Base-by-base conservation (phyloP, 1,139 yeast genomes). In the Geotrichum reessii region DNA sequence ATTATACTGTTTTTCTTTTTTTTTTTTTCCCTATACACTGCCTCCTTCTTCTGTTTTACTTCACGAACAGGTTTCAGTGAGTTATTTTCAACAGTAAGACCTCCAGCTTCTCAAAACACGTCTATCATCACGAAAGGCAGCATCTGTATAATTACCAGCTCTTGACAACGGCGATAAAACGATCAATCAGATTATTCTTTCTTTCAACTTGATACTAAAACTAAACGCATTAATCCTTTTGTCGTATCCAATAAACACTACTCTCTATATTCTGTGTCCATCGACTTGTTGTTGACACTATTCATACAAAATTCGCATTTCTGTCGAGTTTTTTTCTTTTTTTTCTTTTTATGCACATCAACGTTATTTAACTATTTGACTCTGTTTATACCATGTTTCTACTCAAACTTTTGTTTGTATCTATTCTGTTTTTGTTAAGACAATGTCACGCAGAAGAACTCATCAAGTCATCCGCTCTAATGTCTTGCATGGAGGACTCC, bases 401-500 rank as follows among this genome's bases (percentile, higher is more conserved):
- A 4, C 22, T 21, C 25, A 12, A n/a, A 22, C 42, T 52, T 22
- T 31, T 44, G 24, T 25, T 17, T 6, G 22, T 33, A 19, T 27
- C n/a, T 47, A 19, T 28, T 6, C 40, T 46, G 50, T 24, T 46
- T 14, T 33, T 21, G n/a, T 31, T 46, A 11, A 47, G 21, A 53
- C 42, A 22, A 12, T 55, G 9, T 25, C 8, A 28, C 31, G 74
- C 73, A 1, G 69, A 66, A 25, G 65, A 62, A 42, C 74, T 68
- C 62, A 74, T 86, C 63, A 74, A 75, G 62, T 81, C 97, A 0
- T 73, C 82, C 14, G 90, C 98, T n/a, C 78, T 95, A 65, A 77
- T 92, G 66, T 88, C 99, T 53, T 93, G 99, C 76, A 91, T 91
- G 96, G 86, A 85, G 58, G 78, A 87, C 72, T 92, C 99, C 12